Base-by-base conservation (phyloP, 495 filamentous ascomycete species). In the Talaromyces trachyspermus region DNA sequence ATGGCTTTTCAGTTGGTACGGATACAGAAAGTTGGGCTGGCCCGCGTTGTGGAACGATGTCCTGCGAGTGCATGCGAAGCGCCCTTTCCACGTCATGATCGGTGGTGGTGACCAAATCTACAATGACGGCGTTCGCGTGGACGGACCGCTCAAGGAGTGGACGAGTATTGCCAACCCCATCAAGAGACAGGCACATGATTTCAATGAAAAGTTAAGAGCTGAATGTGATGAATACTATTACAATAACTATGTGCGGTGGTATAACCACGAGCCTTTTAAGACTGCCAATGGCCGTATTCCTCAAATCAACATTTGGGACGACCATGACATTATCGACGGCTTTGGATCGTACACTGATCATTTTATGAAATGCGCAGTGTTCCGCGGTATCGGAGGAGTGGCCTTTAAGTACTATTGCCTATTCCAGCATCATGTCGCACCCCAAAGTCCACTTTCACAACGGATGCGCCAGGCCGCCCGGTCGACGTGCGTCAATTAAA, bases 91-190 rank as follows among this genome's bases (percentile, higher is more conserved):
- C 61, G 87, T 95, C 54, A 95, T 95, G 86, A 81, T 97, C 54
- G 91, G 91, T 22, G 91, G 91, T 30, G 91, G 90, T 46, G 91
- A 95, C 55, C 91, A 95, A 65, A 89, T 95, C 59, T 97, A 95
- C 65, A 91, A 92, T 59, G 91, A 95, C 53, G 82, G 86, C 6
- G 83, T 97, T 46, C 78, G 91, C 42, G 86, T 94, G 0, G 70
- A 79, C 32, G 89, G 89, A 0, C 89, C 90, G 0, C 69, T 97
- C 42, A 76, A 76, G 48, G 54, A 68, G 5, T 97, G 91, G 91
- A 89, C 89, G 1, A 69, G 78, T 37, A 94, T 95, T 49, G 49
- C 51, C 4, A 95, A 90, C 61, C 89, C 89, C 9, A 79, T 83
- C 59, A 92, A 90, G 65, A 75, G 89, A 51, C 81, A 81, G 44